These are phyloP conservation scores for Scleromitrula shiraiana DNA, from an alignment of 2,329 filamentous ascomycete genomes.

Conservation along the genomic window DNA sequence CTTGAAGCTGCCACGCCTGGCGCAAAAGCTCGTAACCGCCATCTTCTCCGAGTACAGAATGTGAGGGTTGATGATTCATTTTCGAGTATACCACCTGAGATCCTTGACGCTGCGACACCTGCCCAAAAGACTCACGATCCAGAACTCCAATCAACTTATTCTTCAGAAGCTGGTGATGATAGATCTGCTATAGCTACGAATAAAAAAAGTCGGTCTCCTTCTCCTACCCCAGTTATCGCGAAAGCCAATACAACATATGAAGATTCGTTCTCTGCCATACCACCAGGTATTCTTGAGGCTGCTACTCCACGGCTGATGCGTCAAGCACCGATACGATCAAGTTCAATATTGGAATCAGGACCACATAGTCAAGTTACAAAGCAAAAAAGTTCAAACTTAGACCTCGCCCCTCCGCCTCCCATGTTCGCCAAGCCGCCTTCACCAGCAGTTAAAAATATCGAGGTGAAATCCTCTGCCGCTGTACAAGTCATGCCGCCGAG, in stretches of 20 bases:
- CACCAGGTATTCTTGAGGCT: slow-evolving; percentile 12
- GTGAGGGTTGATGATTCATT: slow-evolving; percentile 18
- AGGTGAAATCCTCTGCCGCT: slow-evolving; percentile 4
- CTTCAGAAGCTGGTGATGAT: background rate
- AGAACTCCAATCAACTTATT: background rate
- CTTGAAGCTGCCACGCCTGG: slow-evolving; percentile 20
- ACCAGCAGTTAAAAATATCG: slow-evolving; percentile 4
- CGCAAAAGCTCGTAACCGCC: slow-evolving; percentile 11
- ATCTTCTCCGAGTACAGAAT: slow-evolving; percentile 15
- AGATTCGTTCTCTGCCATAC: slow-evolving; percentile 22
- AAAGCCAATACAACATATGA: slow-evolving; percentile 13
- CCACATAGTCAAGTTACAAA: background rate
- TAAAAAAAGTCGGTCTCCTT: background rate
- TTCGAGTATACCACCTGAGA: slow-evolving; percentile 21
- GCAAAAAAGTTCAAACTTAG: background rate
- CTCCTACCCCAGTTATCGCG: slow-evolving; percentile 1
- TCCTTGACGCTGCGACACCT: slow-evolving; percentile 22
- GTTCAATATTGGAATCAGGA: background rate
- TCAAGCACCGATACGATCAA: slow-evolving; percentile 9
- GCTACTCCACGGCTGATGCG: slow-evolving; percentile 14
- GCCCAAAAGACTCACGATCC: background rate
- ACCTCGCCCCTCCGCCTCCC: slow-evolving; percentile 2
- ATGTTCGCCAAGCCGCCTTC: background rate
- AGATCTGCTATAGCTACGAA: background rate
- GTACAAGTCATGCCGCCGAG: slow-evolving; percentile 20